phyloP scores from a whole-genome alignment of 2,329 filamentous ascomycete species.

The Stemphylium lycopersici region DNA sequence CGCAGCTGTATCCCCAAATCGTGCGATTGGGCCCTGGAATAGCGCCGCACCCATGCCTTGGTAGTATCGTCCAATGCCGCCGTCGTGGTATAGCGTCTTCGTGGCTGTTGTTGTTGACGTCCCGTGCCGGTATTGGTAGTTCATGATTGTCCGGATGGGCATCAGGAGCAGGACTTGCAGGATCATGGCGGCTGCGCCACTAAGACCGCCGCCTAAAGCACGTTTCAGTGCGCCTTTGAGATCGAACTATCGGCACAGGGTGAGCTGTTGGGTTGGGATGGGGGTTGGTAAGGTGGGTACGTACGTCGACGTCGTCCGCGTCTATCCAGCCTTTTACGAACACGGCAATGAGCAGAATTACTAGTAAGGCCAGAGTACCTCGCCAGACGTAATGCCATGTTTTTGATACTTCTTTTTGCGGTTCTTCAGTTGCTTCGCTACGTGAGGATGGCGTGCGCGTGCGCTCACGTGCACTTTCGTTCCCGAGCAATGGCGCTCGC shows the following conservation, averaged over 20 bases:
- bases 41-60: constrained; percentile 34
- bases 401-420: constrained; percentile 17
- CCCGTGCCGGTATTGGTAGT: constrained; percentile 41
- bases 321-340: constrained; percentile 40
- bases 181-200: constrained; percentile 39
- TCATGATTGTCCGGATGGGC: constrained; percentile 41
- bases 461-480: constrained; percentile 7
- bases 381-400: constrained; percentile 30
- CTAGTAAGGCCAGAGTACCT: constrained; percentile 17
- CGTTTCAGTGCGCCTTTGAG: constrained; percentile 34
- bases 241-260: constrained; percentile 26
- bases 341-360: constrained; percentile 20
- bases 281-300: neutral
- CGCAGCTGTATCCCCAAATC: constrained; percentile 40
- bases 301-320: constrained; percentile 35
- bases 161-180: constrained; percentile 39
- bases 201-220: constrained; percentile 36
- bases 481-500: constrained; percentile 29
- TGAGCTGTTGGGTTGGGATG: neutral
- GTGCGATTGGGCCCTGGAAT: constrained; percentile 35
- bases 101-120: constrained; percentile 32
- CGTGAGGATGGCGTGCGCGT: constrained; percentile 5
- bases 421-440: constrained; percentile 13
- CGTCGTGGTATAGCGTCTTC: constrained; percentile 33
- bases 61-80: constrained; percentile 35